Conservation (phyloP, 257 asterid genomes). For the Ligustrum vulgare region DNA sequence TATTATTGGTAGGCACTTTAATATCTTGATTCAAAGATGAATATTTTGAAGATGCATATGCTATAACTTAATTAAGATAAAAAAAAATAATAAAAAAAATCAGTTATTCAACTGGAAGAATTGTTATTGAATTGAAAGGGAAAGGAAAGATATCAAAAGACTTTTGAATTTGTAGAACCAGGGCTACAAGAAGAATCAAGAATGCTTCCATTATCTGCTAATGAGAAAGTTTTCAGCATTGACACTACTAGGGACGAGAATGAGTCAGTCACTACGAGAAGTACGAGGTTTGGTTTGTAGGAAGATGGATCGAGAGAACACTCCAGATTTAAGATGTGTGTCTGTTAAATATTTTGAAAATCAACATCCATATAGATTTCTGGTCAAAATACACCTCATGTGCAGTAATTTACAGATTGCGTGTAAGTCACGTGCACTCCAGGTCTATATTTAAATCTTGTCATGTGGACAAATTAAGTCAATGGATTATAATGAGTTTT, state of each 20-base stretch:
- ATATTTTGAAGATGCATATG: not conserved
- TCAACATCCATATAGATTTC: no score
- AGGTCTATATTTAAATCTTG: no score
- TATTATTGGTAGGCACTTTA: no score
- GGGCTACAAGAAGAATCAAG: constrained; percentile 43
- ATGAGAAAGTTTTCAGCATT: constrained; percentile 53
- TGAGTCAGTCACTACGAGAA: constrained; percentile 48
- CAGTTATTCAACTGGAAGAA: constrained; percentile 23
- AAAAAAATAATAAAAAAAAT: no score
- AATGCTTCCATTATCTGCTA: constrained; percentile 50
- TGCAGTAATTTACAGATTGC: no score
- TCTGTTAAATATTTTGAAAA: not conserved
- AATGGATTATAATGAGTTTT: no score
- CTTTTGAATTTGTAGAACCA: constrained; percentile 35
- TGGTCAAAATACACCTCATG: not conserved
- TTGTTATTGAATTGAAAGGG: constrained; percentile 45
- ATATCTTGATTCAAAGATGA: no score
- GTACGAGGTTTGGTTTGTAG: constrained; percentile 41
- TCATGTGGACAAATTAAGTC: no score
- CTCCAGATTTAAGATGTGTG: constrained; percentile 11
- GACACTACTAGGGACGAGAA: constrained; percentile 57
- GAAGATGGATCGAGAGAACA: constrained; percentile 63
- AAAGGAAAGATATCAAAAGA: constrained; percentile 44
- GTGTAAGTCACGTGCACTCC: no score
- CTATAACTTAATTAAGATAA: not conserved